phyloP scores from a whole-genome alignment of 108 stramenopile genomes.

The Nitzschia putrida region DNA sequence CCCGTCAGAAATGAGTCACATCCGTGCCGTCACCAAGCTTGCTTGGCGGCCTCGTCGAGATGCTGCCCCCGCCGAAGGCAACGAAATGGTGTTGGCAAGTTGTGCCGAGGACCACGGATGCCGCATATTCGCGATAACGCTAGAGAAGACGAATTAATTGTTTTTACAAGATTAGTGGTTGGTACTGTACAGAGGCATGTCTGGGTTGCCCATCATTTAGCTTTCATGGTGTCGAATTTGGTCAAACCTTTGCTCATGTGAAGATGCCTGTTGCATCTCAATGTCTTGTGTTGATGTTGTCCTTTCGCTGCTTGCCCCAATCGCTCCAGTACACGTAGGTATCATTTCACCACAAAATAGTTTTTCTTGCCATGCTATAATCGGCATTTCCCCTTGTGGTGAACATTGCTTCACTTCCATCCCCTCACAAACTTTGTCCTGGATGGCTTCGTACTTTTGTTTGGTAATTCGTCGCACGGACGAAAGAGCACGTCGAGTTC shows the following conservation, averaged over 20 bases:
- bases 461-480: conserved; percentile 1
- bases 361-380: conserved; percentile 39
- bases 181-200: too few relatives aligned
- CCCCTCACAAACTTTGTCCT: conserved; percentile 18
- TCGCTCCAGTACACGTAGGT: not conserved
- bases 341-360: conserved; percentile 26
- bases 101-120: conserved; percentile 54
- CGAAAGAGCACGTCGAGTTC: not conserved
- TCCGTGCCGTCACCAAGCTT: conserved; percentile 56
- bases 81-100: conserved; percentile 42
- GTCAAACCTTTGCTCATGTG: too few relatives aligned
- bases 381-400: not conserved
- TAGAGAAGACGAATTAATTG: too few relatives aligned
- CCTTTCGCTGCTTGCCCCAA: not conserved
- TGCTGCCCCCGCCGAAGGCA: not conserved
- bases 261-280: too few relatives aligned
- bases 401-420: not conserved
- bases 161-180: too few relatives aligned
- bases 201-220: too few relatives aligned
- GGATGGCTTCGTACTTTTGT: conserved; percentile 7
- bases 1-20: conserved; percentile 45
- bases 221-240: too few relatives aligned
- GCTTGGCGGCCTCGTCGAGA: conserved; percentile 49
- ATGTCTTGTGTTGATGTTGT: too few relatives aligned
- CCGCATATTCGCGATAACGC: conserved; percentile 30